Percentiles rank a stretch among this genome's conserved stretches.
Evolutionary conservation across 1,284 basidiomycete genomes (phyloP).

Genomic region (Schizophyllum commune): DNA sequence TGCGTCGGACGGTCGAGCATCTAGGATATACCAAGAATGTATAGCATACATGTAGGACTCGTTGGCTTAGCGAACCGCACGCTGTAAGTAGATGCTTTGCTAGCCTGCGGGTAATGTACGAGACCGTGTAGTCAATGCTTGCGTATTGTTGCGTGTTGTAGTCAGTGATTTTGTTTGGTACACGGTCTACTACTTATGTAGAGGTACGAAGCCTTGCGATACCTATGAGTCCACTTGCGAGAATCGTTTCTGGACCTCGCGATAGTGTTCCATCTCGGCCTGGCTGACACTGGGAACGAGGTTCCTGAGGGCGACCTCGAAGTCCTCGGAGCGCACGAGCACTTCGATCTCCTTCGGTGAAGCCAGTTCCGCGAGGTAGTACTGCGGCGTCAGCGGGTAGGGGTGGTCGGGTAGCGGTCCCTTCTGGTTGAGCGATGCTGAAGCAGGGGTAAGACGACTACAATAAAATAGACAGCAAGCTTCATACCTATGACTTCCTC

Average conservation of each 20-base stretch:
- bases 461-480: neutral
- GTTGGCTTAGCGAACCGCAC: neutral
- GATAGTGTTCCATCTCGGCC: slow-evolving; percentile 87
- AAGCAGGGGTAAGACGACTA: slow-evolving; percentile 2
- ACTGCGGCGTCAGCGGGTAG: slow-evolving; percentile 81
- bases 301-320: slow-evolving; percentile 66
- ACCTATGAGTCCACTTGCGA: slow-evolving; percentile 21
- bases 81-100: neutral
- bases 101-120: neutral
- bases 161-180: slow-evolving; percentile 3
- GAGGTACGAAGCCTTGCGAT: neutral
- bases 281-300: slow-evolving; percentile 86
- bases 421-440: slow-evolving; percentile 43
- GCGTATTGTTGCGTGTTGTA: neutral
- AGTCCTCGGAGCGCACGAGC: slow-evolving; percentile 69
- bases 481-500: slow-evolving; percentile 59
- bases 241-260: slow-evolving; percentile 67
- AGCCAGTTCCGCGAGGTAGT: slow-evolving; percentile 88
- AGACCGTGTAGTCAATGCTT: neutral
- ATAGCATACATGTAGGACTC: neutral
- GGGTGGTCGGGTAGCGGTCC: slow-evolving; percentile 42
- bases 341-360: slow-evolving; percentile 67
- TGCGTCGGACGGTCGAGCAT: too few relatives aligned
- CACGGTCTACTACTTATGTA: neutral
- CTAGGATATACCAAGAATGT: neutral